Evolutionary conservation across 805 yeast genomes (phyloP).

Genomic region (Ogataea trehaloabstinens): DNA sequence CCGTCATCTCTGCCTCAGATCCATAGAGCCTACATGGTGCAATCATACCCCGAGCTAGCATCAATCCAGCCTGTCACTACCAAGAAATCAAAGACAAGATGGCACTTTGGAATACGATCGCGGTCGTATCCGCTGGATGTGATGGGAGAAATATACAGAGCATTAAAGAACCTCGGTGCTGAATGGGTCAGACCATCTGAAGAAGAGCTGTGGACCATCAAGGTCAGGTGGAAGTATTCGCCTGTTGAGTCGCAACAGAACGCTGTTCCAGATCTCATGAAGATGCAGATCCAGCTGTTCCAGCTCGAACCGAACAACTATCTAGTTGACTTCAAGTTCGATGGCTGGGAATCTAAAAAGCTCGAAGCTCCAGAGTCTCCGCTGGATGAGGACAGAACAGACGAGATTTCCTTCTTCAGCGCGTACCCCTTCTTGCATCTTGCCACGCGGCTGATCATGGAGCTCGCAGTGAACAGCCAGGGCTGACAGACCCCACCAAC

Average conservation of each 20-base stretch:
- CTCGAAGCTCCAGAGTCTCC: constrained; percentile 36
- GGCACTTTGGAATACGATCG: constrained; percentile 98
- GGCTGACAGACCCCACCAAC: constrained; percentile 16
- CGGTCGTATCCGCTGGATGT: constrained; percentile 96
- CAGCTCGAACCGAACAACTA: constrained; percentile 95
- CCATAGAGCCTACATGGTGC: constrained; percentile 87
- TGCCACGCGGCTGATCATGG: constrained; percentile 92
- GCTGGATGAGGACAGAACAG: constrained; percentile 40
- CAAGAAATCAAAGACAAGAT: constrained; percentile 88
- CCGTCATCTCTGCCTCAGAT: constrained; percentile 94
- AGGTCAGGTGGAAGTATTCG: constrained; percentile 88
- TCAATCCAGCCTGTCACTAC: constrained; percentile 48
- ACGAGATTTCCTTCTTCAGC: constrained; percentile 84
- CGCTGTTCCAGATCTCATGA: constrained; percentile 74
- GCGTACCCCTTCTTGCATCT: constrained; percentile 94
- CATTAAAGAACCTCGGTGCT: constrained; percentile 89
- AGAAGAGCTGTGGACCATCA: constrained; percentile 93
- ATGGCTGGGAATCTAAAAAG: constrained; percentile 80
- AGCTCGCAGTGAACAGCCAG: constrained; percentile 91
- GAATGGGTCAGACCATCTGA: constrained; percentile 97
- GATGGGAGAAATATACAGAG: constrained; percentile 97
- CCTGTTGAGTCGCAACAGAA: constrained; percentile 31
- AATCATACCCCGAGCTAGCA: constrained; percentile 30
- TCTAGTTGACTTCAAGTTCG: constrained; percentile 94
- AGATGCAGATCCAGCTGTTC: constrained; percentile 94